These are phyloP conservation scores for Hymenoscyphus repandus DNA, from an alignment of 2,329 filamentous ascomycete genomes.

Conservation along the genomic window DNA sequence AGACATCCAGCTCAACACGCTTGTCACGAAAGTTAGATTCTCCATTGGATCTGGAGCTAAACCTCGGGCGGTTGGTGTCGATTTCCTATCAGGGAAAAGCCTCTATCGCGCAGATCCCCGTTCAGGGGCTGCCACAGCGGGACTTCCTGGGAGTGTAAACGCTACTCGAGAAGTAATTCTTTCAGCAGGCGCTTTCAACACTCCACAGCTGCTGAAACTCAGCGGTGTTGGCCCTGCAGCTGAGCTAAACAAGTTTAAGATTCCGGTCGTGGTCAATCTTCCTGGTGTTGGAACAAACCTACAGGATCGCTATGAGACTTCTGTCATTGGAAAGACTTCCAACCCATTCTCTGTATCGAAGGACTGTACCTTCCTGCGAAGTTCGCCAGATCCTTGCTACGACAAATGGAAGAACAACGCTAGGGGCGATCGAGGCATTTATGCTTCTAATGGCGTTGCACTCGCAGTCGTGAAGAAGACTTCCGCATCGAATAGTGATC, in stretches of 20 bases:
- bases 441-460: conserved; percentile 46
- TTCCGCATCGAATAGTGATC: conserved; percentile 34
- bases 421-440: conserved; percentile 15
- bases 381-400: conserved; percentile 24
- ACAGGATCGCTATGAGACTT: conserved; percentile 49
- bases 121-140: conserved; percentile 22
- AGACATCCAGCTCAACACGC: conserved; percentile 11
- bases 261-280: conserved; percentile 49
- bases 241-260: conserved; percentile 37
- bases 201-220: conserved; percentile 42
- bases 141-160: conserved; percentile 17
- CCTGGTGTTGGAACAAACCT: conserved; percentile 50
- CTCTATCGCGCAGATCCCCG: conserved; percentile 41
- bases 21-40: conserved; percentile 39
- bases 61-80: conserved; percentile 35
- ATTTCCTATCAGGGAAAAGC: conserved; percentile 37
- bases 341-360: conserved; percentile 35
- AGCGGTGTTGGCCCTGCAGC: conserved; percentile 38
- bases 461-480: conserved; percentile 30
- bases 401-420: conserved; percentile 6
- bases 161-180: conserved; percentile 43
- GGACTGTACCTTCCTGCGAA: conserved; percentile 33
- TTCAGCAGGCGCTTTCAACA: conserved; percentile 42
- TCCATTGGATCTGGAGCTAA: conserved; percentile 21
- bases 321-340: conserved; percentile 38